Percentiles rank a stretch among this genome's conserved stretches.
Evolutionary conservation across 441 rosid genomes (phyloP).

Genomic region (Pelargonium australe): DNA sequence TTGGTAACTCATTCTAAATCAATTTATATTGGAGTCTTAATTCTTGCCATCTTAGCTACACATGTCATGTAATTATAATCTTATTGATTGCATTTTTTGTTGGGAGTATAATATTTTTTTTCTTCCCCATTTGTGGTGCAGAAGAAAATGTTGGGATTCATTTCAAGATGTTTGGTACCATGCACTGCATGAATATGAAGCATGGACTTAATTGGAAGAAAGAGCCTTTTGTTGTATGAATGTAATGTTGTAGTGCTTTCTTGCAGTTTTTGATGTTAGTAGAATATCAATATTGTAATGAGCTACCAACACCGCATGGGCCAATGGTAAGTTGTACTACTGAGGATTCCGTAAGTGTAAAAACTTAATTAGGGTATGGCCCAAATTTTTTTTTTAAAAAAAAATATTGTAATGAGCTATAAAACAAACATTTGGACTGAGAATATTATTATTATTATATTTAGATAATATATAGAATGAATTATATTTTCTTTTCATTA

Average conservation of each 20-base stretch:
- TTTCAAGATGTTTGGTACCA: slow-evolving; percentile 74
- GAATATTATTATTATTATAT: too few relatives aligned
- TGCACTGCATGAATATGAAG: slow-evolving; percentile 48
- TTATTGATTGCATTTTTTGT: neutral
- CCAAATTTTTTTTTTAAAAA: too few relatives aligned
- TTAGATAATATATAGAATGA: too few relatives aligned
- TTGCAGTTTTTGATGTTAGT: neutral
- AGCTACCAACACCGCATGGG: too few relatives aligned
- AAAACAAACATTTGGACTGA: too few relatives aligned
- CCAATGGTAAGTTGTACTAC: too few relatives aligned
- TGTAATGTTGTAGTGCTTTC: neutral
- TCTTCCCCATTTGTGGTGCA: slow-evolving; percentile 22
- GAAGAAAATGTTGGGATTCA: slow-evolving; percentile 65
- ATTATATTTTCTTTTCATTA: too few relatives aligned
- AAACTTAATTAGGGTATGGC: too few relatives aligned
- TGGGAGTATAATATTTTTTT: neutral
- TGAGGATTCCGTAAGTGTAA: too few relatives aligned
- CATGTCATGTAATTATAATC: neutral
- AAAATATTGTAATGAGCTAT: too few relatives aligned
- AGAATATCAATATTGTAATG: neutral
- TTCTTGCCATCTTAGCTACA: neutral
- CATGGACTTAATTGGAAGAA: neutral
- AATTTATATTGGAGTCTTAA: too few relatives aligned
- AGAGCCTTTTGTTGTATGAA: neutral
- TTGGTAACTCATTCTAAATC: too few relatives aligned